A percentile compares a stretch with the other conserved stretches of the same genome.
Conservation (phyloP, 2,329 filamentous ascomycete genomes). For the Fusarium lateritium region DNA sequence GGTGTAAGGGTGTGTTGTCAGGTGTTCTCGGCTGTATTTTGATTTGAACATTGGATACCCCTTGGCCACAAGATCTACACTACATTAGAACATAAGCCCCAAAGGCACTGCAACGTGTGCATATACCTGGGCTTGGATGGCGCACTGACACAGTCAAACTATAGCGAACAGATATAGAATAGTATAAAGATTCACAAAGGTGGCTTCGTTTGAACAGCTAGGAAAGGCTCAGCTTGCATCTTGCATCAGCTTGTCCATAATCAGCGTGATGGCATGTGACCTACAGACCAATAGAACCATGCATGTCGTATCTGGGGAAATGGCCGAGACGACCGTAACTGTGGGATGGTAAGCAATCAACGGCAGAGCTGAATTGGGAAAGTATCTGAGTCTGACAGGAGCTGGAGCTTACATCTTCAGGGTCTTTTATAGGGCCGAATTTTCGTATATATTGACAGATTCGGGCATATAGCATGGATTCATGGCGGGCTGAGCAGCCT, state of each 20-base stretch:
- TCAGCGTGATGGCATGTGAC: not conserved
- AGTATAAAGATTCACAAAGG: not conserved
- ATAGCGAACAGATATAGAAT: not conserved
- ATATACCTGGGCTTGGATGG: slow-evolving; percentile 3
- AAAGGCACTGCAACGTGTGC: not conserved
- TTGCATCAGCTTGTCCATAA: slow-evolving; percentile 1
- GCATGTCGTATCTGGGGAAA: no score
- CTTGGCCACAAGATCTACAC: slow-evolving; percentile 8
- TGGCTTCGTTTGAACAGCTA: not conserved
- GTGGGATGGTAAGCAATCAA: slow-evolving; percentile 6
- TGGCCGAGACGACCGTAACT: not conserved
- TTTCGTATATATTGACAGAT: not conserved
- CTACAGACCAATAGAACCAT: slow-evolving; percentile 5
- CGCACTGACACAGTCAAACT: not conserved
- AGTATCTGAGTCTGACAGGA: not conserved
- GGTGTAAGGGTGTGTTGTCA: slow-evolving; percentile 1
- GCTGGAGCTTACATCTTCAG: slow-evolving; percentile 1
- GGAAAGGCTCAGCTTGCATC: slow-evolving; percentile 10
- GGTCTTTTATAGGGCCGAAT: not conserved
- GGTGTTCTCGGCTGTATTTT: slow-evolving; percentile 1
- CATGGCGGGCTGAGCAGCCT: not conserved
- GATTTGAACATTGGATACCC: slow-evolving; percentile 20
- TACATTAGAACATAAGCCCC: slow-evolving; percentile 9
- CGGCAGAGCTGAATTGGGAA: slow-evolving; percentile 1
- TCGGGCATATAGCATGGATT: not conserved